A percentile compares a stretch with the other conserved stretches of the same genome.
phyloP scores from a whole-genome alignment of 2,329 filamentous ascomycete species.

The Harringtonia aguacate region DNA sequence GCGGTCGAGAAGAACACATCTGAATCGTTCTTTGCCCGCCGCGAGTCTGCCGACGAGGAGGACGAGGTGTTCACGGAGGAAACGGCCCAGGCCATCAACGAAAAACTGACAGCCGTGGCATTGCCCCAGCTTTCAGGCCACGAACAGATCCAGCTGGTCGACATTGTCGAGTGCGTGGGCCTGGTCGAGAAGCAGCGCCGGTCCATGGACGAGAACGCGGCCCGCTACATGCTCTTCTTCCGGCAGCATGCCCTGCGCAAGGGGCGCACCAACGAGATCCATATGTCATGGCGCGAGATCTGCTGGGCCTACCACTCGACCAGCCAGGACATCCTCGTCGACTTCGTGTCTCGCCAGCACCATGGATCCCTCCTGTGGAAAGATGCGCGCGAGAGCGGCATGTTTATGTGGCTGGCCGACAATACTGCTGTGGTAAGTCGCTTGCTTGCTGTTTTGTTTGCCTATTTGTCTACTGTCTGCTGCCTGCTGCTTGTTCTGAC shows the following conservation, averaged over 20 bases:
- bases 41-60: constrained; percentile 34
- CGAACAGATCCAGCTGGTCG: constrained; percentile 75
- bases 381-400: constrained; percentile 71
- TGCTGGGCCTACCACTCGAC: constrained; percentile 76
- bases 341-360: constrained; percentile 72
- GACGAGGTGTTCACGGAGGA: constrained; percentile 60
- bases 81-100: constrained; percentile 58
- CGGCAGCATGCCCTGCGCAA: constrained; percentile 66
- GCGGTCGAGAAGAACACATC: constrained; percentile 1
- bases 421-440: constrained; percentile 58
- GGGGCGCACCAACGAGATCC: constrained; percentile 50
- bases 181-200: constrained; percentile 77
- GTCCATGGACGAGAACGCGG: constrained; percentile 84
- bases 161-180: constrained; percentile 76
- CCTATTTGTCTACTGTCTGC: constrained; percentile 5
- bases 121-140: constrained; percentile 72
- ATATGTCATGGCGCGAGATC: constrained; percentile 69
- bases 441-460: constrained; percentile 6
- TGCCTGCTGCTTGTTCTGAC: not conserved
- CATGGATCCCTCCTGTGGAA: constrained; percentile 76
- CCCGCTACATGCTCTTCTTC: constrained; percentile 80
- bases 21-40: constrained; percentile 24
- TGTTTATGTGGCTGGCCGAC: constrained; percentile 93
- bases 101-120: constrained; percentile 63
- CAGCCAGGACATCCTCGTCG: constrained; percentile 80